These are phyloP conservation scores for Dactylonectria macrodidyma DNA, from an alignment of 2,329 filamentous ascomycete species.

Conservation along the genomic window DNA sequence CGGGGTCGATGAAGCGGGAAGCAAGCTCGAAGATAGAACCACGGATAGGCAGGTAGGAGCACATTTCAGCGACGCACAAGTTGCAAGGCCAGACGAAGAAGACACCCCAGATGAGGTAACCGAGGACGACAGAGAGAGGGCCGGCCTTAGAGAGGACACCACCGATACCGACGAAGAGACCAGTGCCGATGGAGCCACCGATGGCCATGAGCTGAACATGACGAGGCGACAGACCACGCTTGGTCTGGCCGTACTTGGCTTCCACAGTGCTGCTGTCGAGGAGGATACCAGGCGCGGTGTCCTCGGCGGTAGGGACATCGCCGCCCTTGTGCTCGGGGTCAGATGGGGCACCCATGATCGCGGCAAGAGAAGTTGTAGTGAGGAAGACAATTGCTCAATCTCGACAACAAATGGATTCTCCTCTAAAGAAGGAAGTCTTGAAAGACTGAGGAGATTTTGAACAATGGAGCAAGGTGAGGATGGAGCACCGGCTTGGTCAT, in stretches of 20 bases:
- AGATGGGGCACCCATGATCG: slow-evolving; percentile 45
- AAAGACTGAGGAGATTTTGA: slow-evolving; percentile 19
- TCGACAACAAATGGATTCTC: slow-evolving; percentile 10
- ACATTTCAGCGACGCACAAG: slow-evolving; percentile 70
- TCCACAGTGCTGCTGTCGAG: slow-evolving; percentile 45
- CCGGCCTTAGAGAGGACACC: slow-evolving; percentile 59
- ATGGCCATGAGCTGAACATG: slow-evolving; percentile 67
- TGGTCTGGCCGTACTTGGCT: slow-evolving; percentile 51
- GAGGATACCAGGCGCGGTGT: slow-evolving; percentile 47
- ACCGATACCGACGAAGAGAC: slow-evolving; percentile 63
- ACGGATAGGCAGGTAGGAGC: slow-evolving; percentile 68
- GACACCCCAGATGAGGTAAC: slow-evolving; percentile 61
- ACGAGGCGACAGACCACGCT: slow-evolving; percentile 54
- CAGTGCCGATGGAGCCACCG: slow-evolving; percentile 62
- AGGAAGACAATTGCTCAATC: slow-evolving; percentile 11
- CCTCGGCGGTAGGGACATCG: slow-evolving; percentile 44
- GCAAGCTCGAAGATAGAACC: slow-evolving; percentile 70
- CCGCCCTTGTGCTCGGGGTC: slow-evolving; percentile 45
- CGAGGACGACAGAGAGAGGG: slow-evolving; percentile 60
- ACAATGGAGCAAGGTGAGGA: slow-evolving; percentile 34
- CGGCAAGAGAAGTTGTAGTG: slow-evolving; percentile 2
- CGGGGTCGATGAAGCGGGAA: slow-evolving; percentile 69
- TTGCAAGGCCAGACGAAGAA: slow-evolving; percentile 62
- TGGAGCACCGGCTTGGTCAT: slow-evolving; percentile 41
- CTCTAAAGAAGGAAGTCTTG: slow-evolving; percentile 18